These are phyloP conservation scores for Cyclocybe aegerita DNA, from an alignment of 768 basidiomycete species.

Conservation along the genomic window DNA sequence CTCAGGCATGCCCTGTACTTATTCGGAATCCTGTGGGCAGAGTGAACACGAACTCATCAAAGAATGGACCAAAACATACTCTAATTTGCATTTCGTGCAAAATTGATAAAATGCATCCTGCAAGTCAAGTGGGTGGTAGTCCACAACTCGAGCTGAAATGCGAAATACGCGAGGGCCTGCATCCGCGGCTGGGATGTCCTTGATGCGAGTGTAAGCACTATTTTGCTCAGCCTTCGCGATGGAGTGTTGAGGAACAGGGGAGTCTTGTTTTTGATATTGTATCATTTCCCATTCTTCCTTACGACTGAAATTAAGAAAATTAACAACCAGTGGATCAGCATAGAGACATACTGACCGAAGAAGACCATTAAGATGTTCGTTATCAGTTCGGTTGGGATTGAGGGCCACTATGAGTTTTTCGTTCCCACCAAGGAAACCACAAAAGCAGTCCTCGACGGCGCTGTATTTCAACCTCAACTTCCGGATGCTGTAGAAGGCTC, in stretches of 20 bases:
- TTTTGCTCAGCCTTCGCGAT: background rate
- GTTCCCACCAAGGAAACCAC: conserved; percentile 47
- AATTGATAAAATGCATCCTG: conserved; percentile 44
- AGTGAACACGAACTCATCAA: background rate
- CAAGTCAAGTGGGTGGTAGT: conserved; percentile 55
- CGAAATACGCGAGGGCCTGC: conserved; percentile 37
- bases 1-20: conserved; percentile 42
- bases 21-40: conserved; percentile 39
- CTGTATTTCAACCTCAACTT: conserved; percentile 50
- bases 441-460: conserved; percentile 25
- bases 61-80: conserved; percentile 29
- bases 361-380: conserved; percentile 41
- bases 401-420: conserved; percentile 44
- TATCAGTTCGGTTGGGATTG: conserved; percentile 32
- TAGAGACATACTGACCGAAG: conserved; percentile 31
- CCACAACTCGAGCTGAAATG: conserved; percentile 48
- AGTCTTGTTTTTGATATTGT: background rate
- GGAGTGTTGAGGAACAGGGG: background rate
- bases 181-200: conserved; percentile 32
- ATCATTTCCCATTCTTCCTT: conserved; percentile 24
- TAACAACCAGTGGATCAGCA: background rate
- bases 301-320: conserved; percentile 18
- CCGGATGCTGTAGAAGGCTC: conserved; percentile 45
- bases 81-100: conserved; percentile 52
- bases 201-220: conserved; percentile 26